phyloP scores from a whole-genome alignment of 116 monocot species.

The Trichopus zeylanicus region DNA sequence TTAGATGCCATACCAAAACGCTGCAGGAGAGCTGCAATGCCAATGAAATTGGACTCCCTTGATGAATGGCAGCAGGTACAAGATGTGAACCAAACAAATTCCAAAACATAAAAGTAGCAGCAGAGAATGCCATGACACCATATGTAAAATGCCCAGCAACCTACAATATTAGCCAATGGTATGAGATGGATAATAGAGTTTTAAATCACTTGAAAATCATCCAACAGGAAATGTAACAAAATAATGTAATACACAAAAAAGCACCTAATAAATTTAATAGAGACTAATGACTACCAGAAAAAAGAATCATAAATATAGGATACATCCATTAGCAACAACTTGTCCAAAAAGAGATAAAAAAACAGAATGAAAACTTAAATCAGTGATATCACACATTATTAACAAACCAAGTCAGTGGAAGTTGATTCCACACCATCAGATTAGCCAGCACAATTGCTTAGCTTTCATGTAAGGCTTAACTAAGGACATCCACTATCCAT shows the following conservation, averaged over 20 bases:
- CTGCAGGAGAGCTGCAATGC: constrained; percentile 97
- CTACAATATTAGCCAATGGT: constrained; percentile 22
- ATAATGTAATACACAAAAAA: too few species aligned
- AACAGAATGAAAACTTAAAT: too few species aligned
- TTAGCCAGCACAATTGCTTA: too few species aligned
- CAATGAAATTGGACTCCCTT: constrained; percentile 72
- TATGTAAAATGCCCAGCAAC: constrained; percentile 96
- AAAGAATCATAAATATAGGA: not conserved
- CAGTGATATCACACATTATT: too few species aligned
- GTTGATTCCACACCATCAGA: too few species aligned
- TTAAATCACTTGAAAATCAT: not conserved
- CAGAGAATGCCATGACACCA: constrained; percentile 96
- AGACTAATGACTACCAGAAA: not conserved
- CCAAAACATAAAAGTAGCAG: constrained; percentile 94
- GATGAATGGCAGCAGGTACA: constrained; percentile 61
- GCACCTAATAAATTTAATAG: too few species aligned
- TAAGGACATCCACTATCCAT: too few species aligned
- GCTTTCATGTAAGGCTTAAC: too few species aligned
- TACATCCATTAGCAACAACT: not conserved
- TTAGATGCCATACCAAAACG: constrained; percentile 62
- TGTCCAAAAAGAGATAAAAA: too few species aligned
- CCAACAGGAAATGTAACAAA: not conserved
- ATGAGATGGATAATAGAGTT: not conserved
- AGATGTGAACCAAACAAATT: constrained; percentile 71
- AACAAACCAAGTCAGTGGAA: too few species aligned